Percentiles rank a stretch among this genome's conserved stretches.
phyloP scores from a whole-genome alignment of 73 alveolate genomes.

The Urostyla sp. region DNA sequence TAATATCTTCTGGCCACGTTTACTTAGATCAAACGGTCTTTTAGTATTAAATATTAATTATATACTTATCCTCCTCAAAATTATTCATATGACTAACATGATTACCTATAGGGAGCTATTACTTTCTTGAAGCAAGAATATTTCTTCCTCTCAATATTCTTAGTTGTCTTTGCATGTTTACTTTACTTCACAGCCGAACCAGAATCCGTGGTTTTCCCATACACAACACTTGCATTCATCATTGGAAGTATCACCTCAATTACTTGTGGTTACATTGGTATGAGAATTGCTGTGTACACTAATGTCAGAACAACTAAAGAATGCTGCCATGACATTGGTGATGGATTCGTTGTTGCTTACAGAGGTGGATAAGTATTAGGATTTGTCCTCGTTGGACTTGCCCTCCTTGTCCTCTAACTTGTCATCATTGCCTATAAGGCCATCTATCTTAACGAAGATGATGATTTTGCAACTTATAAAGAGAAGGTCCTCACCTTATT shows the following conservation, averaged over 20 bases:
- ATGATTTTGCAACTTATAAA: background rate
- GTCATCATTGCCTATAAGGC: constrained; percentile 74
- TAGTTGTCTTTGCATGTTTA: constrained; percentile 59
- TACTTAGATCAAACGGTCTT: background rate
- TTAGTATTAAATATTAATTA: constrained; percentile 2
- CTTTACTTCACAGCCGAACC: constrained; percentile 44
- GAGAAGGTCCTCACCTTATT: constrained; percentile 66
- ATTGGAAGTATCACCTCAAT: constrained; percentile 86
- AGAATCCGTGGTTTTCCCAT: constrained; percentile 14
- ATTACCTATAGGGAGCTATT: constrained; percentile 83
- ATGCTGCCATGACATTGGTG: constrained; percentile 66
- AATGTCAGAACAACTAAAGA: constrained; percentile 78
- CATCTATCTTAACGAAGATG: constrained; percentile 32
- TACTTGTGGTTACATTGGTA: constrained; percentile 89
- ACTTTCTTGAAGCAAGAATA: constrained; percentile 84
- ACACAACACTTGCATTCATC: constrained; percentile 80
- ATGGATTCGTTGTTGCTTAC: constrained; percentile 82
- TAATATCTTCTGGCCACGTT: too few relatives aligned
- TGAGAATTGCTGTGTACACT: constrained; percentile 87
- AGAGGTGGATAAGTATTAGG: constrained; percentile 94
- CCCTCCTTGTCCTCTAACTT: constrained; percentile 72
- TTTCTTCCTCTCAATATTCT: constrained; percentile 69
- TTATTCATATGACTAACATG: too few relatives aligned
- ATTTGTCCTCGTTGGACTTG: constrained; percentile 86
- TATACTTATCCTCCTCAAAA: too few relatives aligned